Conservation (phyloP, 2,329 filamentous ascomycete genomes). For the Teratosphaeria nubilosa region DNA sequence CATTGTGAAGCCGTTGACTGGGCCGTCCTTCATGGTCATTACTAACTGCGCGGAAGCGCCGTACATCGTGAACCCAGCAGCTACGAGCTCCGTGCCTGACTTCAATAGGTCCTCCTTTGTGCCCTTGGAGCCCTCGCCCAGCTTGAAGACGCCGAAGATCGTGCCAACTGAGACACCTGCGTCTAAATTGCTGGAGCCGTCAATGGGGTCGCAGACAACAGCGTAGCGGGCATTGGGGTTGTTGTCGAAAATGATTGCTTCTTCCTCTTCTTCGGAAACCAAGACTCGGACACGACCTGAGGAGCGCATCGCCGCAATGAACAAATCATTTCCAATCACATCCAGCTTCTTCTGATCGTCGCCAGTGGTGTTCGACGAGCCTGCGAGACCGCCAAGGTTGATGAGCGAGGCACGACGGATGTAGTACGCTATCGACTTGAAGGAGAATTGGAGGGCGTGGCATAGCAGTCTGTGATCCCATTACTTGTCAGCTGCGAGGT, state of each 20-base stretch:
- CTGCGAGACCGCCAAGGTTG: constrained; percentile 79
- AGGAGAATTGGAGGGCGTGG: constrained; percentile 97
- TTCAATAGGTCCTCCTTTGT: constrained; percentile 77
- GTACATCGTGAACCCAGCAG: constrained; percentile 99
- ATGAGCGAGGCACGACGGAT: constrained; percentile 92
- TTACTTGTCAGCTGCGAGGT: constrained; percentile 8
- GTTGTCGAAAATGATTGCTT: constrained; percentile 76
- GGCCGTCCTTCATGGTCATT: constrained; percentile 87
- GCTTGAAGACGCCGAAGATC: constrained; percentile 90
- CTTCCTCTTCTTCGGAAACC: constrained; percentile 96
- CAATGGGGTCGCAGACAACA: constrained; percentile 94
- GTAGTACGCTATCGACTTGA: constrained; percentile 99
- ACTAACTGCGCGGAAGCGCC: constrained; percentile 93
- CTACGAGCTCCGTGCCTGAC: constrained; percentile 83
- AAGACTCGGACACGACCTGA: constrained; percentile 83
- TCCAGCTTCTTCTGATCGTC: constrained; percentile 99
- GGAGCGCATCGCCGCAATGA: constrained; percentile 88
- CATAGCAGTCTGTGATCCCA: constrained; percentile 62
- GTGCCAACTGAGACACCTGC: constrained; percentile 96
- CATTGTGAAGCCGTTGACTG: constrained; percentile 94
- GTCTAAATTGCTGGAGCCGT: constrained; percentile 94
- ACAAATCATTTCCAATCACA: constrained; percentile 96
- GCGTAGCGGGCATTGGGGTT: constrained; percentile 72
- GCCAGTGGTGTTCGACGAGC: constrained; percentile 87
- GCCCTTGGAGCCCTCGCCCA: constrained; percentile 64